A percentile compares a stretch with the other conserved stretches of the same genome.
These are phyloP conservation scores for Mortierella sp. DNA, from an alignment of 371 early-diverging fungal species.

Conservation along the genomic window DNA sequence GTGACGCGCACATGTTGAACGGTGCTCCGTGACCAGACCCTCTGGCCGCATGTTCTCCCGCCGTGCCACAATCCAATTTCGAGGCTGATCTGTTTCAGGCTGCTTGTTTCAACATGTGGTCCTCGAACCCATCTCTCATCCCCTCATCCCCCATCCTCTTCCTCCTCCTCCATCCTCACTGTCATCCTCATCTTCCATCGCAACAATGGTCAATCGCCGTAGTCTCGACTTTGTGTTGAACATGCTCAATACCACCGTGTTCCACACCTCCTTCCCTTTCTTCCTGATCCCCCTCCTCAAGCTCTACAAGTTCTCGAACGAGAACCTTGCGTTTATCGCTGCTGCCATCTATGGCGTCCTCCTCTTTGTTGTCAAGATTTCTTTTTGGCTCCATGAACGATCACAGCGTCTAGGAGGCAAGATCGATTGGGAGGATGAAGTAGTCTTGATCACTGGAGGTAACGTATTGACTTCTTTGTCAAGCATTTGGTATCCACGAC, in stretches of 20 bases:
- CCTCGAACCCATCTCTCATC: not conserved
- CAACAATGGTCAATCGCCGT: slow-evolving; percentile 25
- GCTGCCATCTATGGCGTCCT: slow-evolving; percentile 24
- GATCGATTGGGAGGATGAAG: slow-evolving; percentile 63
- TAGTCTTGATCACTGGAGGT: slow-evolving; percentile 70
- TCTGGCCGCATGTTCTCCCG: too few relatives aligned
- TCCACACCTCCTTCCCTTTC: slow-evolving; percentile 47
- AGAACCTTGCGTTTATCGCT: slow-evolving; percentile 17
- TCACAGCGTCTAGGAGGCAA: slow-evolving; percentile 31
- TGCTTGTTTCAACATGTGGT: too few relatives aligned
- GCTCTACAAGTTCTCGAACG: slow-evolving; percentile 29
- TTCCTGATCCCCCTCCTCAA: slow-evolving; percentile 44
- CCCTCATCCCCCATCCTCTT: not conserved
- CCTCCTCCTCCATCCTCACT: slow-evolving; percentile 1
- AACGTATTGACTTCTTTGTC: too few relatives aligned
- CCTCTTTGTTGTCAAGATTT: slow-evolving; percentile 24
- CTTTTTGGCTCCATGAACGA: slow-evolving; percentile 22
- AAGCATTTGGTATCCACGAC: too few relatives aligned
- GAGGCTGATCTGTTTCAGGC: too few relatives aligned
- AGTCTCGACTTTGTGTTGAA: slow-evolving; percentile 43
- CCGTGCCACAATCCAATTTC: too few relatives aligned
- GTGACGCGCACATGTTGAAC: too few relatives aligned
- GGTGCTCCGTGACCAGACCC: too few relatives aligned
- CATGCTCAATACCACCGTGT: slow-evolving; percentile 40
- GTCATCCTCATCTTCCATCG: too few relatives aligned